Base-by-base conservation (phyloP, 306 rosid species). In the Sophora flavescens region DNA sequence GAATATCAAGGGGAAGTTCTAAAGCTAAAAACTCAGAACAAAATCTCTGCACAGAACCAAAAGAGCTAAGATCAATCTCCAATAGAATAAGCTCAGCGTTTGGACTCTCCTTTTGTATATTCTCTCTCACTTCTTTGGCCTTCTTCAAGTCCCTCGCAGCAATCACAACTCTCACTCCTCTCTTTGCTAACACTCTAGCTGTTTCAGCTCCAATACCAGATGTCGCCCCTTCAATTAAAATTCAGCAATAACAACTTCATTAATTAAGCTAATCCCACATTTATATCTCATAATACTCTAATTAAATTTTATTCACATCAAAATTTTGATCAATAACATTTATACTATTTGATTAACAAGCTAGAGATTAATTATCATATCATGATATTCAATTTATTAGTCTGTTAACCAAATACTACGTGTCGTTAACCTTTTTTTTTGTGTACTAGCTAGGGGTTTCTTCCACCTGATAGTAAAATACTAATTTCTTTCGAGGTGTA, bases 121-220 rank as follows among this genome's bases (percentile, higher is more conserved):
- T 80, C 13, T 89, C 83, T 79, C 70, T 95, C 59, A 92, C 87
- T 89, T 90, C 77, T 18, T 16, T 85, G 14, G 83, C 98, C 57
- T 88, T 92, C 48, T 45, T 85, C 79, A 90, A 38, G 77, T 92
- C 97, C 73, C 98, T 92, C 2, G 91, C 98, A 6, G 84, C 89
- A 60, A 95, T 90, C 84, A 95, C 97, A 16, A 95, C 75, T 72
- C 91, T 90, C 87, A 90, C 97, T 41, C 98, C 98, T 84, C 96
- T 89, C 89, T 89, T 95, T 50, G 97, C 97, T 61, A 95, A 83
- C 33, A 90, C 97, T 54, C 97, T 89, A 0, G 97, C 97, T 69
- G 97, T 95, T 83, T 95, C 97, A 48, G 92, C 93, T 87, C 98
- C 98, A 51, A 92, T 92, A 1, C 98, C 98, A 22, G 97, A 91